These are phyloP conservation scores for Agrocybe pediades DNA, from an alignment of 768 basidiomycete species.

Conservation along the genomic window DNA sequence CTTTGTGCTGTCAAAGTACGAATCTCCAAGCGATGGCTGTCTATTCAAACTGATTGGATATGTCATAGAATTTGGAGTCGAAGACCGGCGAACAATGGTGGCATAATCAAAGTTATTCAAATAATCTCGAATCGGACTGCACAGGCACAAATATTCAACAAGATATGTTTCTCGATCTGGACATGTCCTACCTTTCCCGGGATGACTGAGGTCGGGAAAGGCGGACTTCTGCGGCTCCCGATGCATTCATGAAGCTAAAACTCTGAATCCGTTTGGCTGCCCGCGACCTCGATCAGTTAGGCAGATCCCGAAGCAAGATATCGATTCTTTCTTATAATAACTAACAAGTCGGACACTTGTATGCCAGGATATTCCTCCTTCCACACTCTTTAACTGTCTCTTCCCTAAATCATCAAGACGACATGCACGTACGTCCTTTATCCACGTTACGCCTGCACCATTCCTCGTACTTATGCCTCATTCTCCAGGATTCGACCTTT, in stretches of 20 bases:
- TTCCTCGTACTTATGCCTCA: neutral
- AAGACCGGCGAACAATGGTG: constrained; percentile 4
- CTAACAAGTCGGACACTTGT: neutral
- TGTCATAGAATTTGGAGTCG: constrained; percentile 1
- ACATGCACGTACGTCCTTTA: constrained; percentile 2
- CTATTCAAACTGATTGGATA: neutral
- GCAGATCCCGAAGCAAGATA: constrained; percentile 1
- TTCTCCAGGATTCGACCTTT: neutral
- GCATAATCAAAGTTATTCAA: neutral
- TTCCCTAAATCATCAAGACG: neutral
- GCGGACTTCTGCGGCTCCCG: constrained; percentile 3
- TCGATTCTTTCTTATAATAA: constrained; percentile 4
- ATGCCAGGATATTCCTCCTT: neutral
- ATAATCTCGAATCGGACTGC: neutral
- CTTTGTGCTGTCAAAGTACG: too few relatives aligned
- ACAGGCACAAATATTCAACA: constrained; percentile 2
- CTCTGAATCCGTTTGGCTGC: neutral
- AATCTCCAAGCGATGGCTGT: neutral
- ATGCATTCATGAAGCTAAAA: constrained; percentile 6
- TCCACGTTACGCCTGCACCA: neutral
- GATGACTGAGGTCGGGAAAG: constrained; percentile 5
- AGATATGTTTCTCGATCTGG: constrained; percentile 9
- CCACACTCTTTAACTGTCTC: neutral
- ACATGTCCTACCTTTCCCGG: constrained; percentile 4
- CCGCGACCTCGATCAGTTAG: constrained; percentile 4